Base-by-base conservation (phyloP, 2,329 filamentous ascomycete species). In the Colletotrichum euphorbiae region DNA sequence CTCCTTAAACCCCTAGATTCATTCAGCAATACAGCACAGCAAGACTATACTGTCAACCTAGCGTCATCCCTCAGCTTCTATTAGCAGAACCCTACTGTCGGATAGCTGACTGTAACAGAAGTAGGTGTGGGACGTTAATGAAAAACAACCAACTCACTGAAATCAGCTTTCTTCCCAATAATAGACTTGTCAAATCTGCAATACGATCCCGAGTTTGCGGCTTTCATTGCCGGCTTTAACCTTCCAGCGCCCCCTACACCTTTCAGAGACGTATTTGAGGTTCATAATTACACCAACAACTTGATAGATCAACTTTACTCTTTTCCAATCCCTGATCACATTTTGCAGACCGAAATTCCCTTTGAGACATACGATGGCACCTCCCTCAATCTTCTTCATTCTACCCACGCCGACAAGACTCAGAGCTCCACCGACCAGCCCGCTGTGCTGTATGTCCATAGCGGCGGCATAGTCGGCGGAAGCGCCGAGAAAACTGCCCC, bases 381-480 rank as follows among this genome's bases (percentile, higher is more conserved):
- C 9, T 43, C 62, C 2, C 55, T 75, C 43, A 61, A 56, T 17
- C 21, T 75, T 9, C 66, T 70, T 6, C 71, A 67, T 54, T 73
- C 71, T 51, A 58, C 69, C 2, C 62, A 60, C 3, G 46, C 19
- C 3, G 15, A 51, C 33, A 28, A 52, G 8, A 33, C 24, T 5
- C 12, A 45, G 6, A 17, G 38, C 17, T 6, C 1, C 38, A 31
- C 51, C 9, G 7, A 70, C 6, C 40, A 58, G 1, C 74, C 76
- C 3, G 79, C 77, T 1, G 72, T 81, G 6, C 48, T 79, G 21
- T 77, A 80, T 62, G 69, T 77, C 19, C 82, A 84, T 63, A 81
- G 80, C 36, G 82, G 82, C 15, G 81, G 81, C 13, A 77, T 79
- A 54, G 74, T 83, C 31, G 62, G 72, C 1, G 73, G 78, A 5